Evolutionary conservation across 2,329 filamentous ascomycete species (phyloP), one percentile per base, ranked within the genome.

Genomic region (Iodosphaeria phyllophila): DNA sequence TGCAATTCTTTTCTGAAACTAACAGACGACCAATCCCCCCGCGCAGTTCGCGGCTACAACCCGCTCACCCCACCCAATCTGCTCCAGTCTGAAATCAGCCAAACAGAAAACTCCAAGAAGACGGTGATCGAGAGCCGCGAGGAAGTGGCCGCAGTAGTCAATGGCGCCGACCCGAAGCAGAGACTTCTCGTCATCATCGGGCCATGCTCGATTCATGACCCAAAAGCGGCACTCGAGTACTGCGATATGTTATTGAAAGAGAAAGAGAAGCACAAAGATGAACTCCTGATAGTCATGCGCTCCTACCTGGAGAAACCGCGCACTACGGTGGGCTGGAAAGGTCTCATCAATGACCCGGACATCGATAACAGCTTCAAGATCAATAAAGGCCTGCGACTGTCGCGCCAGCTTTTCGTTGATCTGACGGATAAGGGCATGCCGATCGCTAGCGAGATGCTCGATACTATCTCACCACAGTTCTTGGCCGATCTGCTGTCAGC

Each of bases 351-450:
- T 50, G 89, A 98, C 53, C 89, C 89, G 2, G 86, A 95, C 44
- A 92, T 98, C 46, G 84, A 95, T 52, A 86, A 92, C 50, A 89
- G 77, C 52, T 95, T 92, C 75, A 74, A 93, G 56, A 95, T 98
- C 58, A 95, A 95, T 64, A 95, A 95, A 63, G 89, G 89, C 12
- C 55, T 98, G 43, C 72, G 79, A 25, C 60, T 83, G 28, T 79
- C 82, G 28, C 68, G 89, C 38, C 74, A 95, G 52, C 65, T 98
- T 46, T 95, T 93, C 52, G 74, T 91, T 33, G 83, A 95, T 48
- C 60, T 98, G 38, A 95, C 86, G 0, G 62, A 69, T 48, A 77
- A 73, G 56, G 89, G 89, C 43, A 92, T 98, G 79, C 89, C 89
- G 16, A 74, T 98, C 41, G 89, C 89, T 21, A 86, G 74, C 48